Base-by-base conservation (phyloP, 2,329 filamentous ascomycete genomes). In the Coniochaeta pulveracea region DNA sequence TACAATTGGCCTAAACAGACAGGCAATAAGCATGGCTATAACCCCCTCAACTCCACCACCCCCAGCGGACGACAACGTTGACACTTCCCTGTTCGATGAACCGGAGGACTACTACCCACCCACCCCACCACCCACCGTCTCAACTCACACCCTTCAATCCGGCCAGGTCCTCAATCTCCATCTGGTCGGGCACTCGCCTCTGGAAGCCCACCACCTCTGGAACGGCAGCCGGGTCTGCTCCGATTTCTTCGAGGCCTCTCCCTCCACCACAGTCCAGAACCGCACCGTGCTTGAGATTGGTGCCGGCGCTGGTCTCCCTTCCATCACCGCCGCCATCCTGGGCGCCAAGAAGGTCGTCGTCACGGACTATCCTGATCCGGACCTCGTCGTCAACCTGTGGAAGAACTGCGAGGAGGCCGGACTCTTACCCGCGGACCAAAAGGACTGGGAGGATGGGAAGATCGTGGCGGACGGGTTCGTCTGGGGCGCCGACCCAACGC, bases 181-280 rank as follows among this genome's bases (percentile, higher is more conserved):
- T 47, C 73, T 95, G 59, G 84, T 94, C 27, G 88, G 88, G 39
- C 78, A 84, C 56, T 89, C 83, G 62, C 84, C 86, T 16, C 72
- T 93, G 10, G 93, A 93, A 73, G 88, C 85, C 11, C 85, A 95
- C 56, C 72, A 84, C 43, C 70, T 95, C 19, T 96, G 89, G 89
- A 93, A 95, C 55, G 88, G 85, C 39, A 80, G 80, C 39, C 80
- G 83, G 40, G 75, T 84, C 24, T 70, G 89, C 31, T 75, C 86
- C 11, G 66, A 76, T 44, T 86, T 86, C 57, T 75, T 95, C 37
- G 85, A 94, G 57, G 60, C 71, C 26, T 64, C 76, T 42, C 68
- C 76, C n/a, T 47, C 55, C 7, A 66, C 84, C 4, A 31, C 28
- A 6, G 67, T 93, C n/a, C 49, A 58, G 10, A 67, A 58, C 42